Evolutionary conservation across 2,329 filamentous ascomycete species (phyloP), one percentile per base, ranked within the genome.

Genomic region (Ophiostoma himal-ulmi): DNA sequence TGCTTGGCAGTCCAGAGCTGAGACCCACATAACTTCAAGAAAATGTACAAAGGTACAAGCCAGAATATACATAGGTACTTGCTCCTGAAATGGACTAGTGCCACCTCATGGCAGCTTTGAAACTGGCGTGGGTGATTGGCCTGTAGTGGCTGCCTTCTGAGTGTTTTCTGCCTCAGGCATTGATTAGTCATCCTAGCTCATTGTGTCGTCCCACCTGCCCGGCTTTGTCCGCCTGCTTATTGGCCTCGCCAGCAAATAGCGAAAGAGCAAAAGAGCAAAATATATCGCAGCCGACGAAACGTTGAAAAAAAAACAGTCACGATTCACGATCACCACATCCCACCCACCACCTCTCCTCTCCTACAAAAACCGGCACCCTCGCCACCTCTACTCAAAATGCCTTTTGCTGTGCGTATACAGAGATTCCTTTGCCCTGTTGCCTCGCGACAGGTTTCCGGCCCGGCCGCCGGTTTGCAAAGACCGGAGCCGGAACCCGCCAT

Each of bases 151-250:
- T 14, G 52, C n/a, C 54, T 62, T 22, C 5, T n/a, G 14, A 34
- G 5, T 26, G 22, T 37, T 67, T 62, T 20, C 5, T n/a, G 70
- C 70, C 70, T 71, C 36, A 71, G 70, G 70, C 70, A 36, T 3
- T 41, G 48, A 67, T 62, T 67, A 67, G 65, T 67, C 65, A 67
- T 67, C 26, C 14, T 37, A 8, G 26, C 0, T 26, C 17, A 6
- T 22, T 20, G 22, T 44, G 52, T 26, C 30, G 20, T 67, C 62
- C 64, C 68, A 57, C 70, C 65, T 37, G 36, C 71, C 76, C 77
- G 77, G 77, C 74, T 76, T 77, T 75, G 73, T 73, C 77, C 77
- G 76, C 70, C 74, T 22, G 65, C 39, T 39, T 48, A 67, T 67
- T 67, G 65, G 65, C 39, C n/a, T 37, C 60, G 22, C 57, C 26